Conservation (phyloP, 768 basidiomycete species). For the Lactarius hatsudake region DNA sequence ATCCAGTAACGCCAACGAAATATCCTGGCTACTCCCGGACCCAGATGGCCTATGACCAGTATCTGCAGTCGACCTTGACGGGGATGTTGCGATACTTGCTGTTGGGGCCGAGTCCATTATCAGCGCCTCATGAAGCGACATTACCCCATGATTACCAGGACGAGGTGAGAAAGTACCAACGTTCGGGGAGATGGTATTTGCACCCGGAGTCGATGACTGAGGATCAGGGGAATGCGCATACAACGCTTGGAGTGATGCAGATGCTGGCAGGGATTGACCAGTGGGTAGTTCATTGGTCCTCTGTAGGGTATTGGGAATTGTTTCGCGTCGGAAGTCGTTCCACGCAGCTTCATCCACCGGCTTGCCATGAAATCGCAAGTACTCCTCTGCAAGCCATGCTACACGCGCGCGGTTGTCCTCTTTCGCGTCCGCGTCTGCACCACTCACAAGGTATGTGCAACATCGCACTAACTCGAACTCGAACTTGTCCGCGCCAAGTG, state of each 20-base stretch:
- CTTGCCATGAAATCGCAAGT: conserved; percentile 54
- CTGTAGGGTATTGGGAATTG: conserved; percentile 42
- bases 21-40: conserved; percentile 25
- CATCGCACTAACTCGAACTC: conserved; percentile 70
- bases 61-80: conserved; percentile 27
- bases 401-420: conserved; percentile 47
- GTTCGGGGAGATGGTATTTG: conserved; percentile 34
- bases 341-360: conserved; percentile 54
- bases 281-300: conserved; percentile 29
- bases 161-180: conserved; percentile 33
- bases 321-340: conserved; percentile 55
- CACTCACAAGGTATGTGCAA: conserved; percentile 60
- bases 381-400: conserved; percentile 63
- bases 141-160: conserved; percentile 13
- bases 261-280: conserved; percentile 36
- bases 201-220: conserved; percentile 18
- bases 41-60: conserved; percentile 25
- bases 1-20: conserved; percentile 52
- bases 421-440: conserved; percentile 43
- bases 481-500: conserved; percentile 54
- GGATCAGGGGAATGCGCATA: conserved; percentile 49
- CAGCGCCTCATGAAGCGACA: conserved; percentile 20
- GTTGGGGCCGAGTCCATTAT: conserved; percentile 1
- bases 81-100: not conserved
- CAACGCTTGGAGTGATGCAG: conserved; percentile 54